Percentiles rank a stretch among this genome's conserved stretches.
phyloP scores from a whole-genome alignment of 2,329 filamentous ascomycete species.

The Fusarium sp. region DNA sequence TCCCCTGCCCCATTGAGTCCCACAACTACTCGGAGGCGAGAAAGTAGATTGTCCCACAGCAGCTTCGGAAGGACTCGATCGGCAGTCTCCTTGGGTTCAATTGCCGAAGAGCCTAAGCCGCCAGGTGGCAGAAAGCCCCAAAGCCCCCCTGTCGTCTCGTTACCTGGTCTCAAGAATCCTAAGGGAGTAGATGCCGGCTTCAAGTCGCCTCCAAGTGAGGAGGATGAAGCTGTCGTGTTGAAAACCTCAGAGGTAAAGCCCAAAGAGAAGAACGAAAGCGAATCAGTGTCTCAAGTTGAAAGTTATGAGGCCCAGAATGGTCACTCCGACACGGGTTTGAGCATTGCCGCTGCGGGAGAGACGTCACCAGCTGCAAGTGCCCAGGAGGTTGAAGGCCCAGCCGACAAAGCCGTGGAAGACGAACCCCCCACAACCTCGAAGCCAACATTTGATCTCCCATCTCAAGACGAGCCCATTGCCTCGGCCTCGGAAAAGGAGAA shows the following conservation, averaged over 20 bases:
- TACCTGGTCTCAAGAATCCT: constrained; percentile 36
- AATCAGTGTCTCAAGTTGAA: constrained; percentile 27
- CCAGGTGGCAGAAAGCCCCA: constrained; percentile 15
- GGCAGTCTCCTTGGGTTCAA: constrained; percentile 55
- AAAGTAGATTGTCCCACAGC: constrained; percentile 46
- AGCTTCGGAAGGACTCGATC: constrained; percentile 50
- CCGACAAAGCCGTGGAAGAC: constrained; percentile 5
- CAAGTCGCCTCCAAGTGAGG: constrained; percentile 46
- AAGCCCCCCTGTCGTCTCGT: constrained; percentile 31
- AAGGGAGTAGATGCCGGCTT: constrained; percentile 28
- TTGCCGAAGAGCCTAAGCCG: constrained; percentile 54
- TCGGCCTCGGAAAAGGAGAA: constrained; percentile 4
- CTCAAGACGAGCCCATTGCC: background rate
- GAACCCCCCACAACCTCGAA: background rate
- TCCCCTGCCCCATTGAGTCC: constrained; percentile 51
- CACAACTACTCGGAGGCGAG: constrained; percentile 44
- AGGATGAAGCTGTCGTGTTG: constrained; percentile 54
- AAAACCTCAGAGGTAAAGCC: constrained; percentile 37
- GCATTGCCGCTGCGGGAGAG: background rate
- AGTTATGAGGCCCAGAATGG: constrained; percentile 19
- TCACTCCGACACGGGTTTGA: constrained; percentile 1
- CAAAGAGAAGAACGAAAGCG: constrained; percentile 22
- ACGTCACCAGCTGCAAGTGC: background rate
- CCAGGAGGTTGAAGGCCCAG: constrained; percentile 2
- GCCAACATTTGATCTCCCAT: background rate